Conservation (phyloP, 1,284 basidiomycete genomes). For the Boletus smithii region DNA sequence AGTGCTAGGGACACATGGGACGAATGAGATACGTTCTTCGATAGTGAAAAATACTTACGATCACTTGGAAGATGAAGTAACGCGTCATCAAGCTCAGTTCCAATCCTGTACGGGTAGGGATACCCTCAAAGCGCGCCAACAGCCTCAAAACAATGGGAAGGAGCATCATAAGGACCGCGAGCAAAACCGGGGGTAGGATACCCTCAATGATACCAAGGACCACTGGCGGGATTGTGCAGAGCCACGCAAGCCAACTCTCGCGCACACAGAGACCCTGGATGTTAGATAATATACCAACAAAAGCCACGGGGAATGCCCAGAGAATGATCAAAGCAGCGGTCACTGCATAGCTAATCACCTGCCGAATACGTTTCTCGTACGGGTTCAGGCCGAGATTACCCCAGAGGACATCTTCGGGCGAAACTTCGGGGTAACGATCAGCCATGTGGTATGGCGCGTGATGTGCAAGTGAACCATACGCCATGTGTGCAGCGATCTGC, state of each 20-base stretch:
- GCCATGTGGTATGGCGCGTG: constrained; percentile 78
- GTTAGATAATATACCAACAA: constrained; percentile 86
- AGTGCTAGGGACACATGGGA: constrained; percentile 51
- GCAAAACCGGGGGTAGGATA: constrained; percentile 81
- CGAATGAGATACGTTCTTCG: not conserved
- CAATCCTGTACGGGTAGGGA: constrained; percentile 75
- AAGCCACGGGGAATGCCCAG: constrained; percentile 78
- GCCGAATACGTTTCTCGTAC: constrained; percentile 75
- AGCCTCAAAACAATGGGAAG: constrained; percentile 83
- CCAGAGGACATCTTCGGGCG: constrained; percentile 90
- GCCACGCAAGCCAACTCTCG: constrained; percentile 78
- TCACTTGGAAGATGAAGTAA: constrained; percentile 89
- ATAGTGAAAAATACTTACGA: constrained; percentile 49
- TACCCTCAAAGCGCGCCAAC: constrained; percentile 77
- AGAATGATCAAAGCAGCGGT: constrained; percentile 68
- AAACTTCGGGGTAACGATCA: constrained; percentile 65
- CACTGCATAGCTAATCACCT: constrained; percentile 54
- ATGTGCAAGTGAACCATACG: constrained; percentile 67
- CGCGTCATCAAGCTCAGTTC: constrained; percentile 91
- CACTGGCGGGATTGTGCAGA: constrained; percentile 61
- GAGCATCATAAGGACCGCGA: constrained; percentile 89
- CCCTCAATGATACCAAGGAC: constrained; percentile 87
- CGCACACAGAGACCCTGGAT: constrained; percentile 66
- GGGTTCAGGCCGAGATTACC: constrained; percentile 84
- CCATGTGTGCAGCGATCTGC: constrained; percentile 92